A percentile compares a stretch with the other conserved stretches of the same genome.
phyloP scores from a whole-genome alignment of 768 basidiomycete genomes.

The Infundibulicybe gibba region DNA sequence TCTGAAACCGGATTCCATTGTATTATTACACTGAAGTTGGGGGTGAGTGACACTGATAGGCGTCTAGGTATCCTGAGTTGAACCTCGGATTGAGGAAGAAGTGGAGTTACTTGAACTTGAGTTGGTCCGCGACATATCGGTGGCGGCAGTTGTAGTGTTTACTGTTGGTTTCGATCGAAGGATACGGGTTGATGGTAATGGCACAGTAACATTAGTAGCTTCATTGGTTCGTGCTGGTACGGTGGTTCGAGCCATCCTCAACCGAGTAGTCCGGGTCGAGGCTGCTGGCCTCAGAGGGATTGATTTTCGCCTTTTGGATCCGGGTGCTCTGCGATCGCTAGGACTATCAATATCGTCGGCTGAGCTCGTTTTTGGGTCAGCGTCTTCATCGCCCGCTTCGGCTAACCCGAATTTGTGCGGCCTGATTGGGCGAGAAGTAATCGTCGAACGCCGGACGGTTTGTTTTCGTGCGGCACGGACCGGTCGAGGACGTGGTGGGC shows the following conservation, averaged over 20 bases:
- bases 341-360: conserved; percentile 8
- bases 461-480: not conserved
- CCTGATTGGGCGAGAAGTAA: not conserved
- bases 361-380: conserved; percentile 10
- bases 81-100: too few relatives aligned
- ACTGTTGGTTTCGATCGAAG: too few relatives aligned
- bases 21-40: too few relatives aligned
- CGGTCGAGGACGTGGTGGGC: not conserved
- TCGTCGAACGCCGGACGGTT: not conserved
- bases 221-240: too few relatives aligned
- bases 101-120: too few relatives aligned
- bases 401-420: too few relatives aligned
- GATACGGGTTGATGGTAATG: not conserved
- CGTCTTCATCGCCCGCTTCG: conserved; percentile 4
- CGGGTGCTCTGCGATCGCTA: conserved; percentile 16
- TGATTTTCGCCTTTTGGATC: conserved; percentile 30
- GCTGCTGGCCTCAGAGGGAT: conserved; percentile 9
- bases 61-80: too few relatives aligned
- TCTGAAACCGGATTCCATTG: too few relatives aligned
- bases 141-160: too few relatives aligned
- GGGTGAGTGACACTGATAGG: too few relatives aligned
- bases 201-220: not conserved
- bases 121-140: too few relatives aligned
- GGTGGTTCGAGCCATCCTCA: conserved; percentile 9
- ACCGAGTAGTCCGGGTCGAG: conserved; percentile 10